phyloP scores from a whole-genome alignment of 2,329 filamentous ascomycete species.

The Eutypa lata region DNA sequence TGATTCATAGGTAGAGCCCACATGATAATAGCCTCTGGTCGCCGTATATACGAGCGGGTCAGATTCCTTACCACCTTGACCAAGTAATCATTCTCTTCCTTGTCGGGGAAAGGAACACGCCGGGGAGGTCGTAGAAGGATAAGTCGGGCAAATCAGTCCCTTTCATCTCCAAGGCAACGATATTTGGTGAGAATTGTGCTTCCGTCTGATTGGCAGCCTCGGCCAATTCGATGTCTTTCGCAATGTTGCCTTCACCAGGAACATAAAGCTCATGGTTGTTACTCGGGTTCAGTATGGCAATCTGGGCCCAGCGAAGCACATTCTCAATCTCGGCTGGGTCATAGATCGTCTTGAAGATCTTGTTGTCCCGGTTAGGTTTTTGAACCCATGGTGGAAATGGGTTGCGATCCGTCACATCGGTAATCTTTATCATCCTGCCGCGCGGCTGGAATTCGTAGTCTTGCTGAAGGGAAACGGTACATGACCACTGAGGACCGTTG shows the following conservation, averaged over 20 bases:
- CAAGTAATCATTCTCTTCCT: slow-evolving; percentile 63
- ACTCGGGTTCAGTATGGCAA: slow-evolving; percentile 70
- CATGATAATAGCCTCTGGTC: slow-evolving; percentile 70
- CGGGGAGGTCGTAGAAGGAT: slow-evolving; percentile 82
- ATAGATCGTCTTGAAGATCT: slow-evolving; percentile 62
- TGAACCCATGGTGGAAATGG: slow-evolving; percentile 66
- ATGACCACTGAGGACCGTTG: slow-evolving; percentile 59
- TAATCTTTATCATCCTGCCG: slow-evolving; percentile 39
- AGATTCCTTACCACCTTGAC: slow-evolving; percentile 71
- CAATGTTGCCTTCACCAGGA: slow-evolving; percentile 44
- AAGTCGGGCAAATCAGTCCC: slow-evolving; percentile 69
- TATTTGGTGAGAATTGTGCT: slow-evolving; percentile 77
- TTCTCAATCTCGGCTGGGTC: slow-evolving; percentile 63
- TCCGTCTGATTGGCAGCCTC: slow-evolving; percentile 41
- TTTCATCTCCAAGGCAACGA: slow-evolving; percentile 72
- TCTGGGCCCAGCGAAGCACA: slow-evolving; percentile 70
- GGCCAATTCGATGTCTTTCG: slow-evolving; percentile 32
- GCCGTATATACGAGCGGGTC: slow-evolving; percentile 65
- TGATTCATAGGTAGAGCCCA: slow-evolving; percentile 75
- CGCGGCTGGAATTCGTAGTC: slow-evolving; percentile 56
- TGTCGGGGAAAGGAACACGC: slow-evolving; percentile 71
- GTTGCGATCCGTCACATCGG: slow-evolving; percentile 45
- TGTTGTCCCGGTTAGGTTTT: slow-evolving; percentile 39
- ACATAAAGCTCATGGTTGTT: slow-evolving; percentile 50
- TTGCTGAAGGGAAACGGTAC: slow-evolving; percentile 62